A percentile compares a stretch with the other conserved stretches of the same genome.
These are phyloP conservation scores for Epichloe bromicola DNA, from an alignment of 2,329 filamentous ascomycete species.

Conservation along the genomic window DNA sequence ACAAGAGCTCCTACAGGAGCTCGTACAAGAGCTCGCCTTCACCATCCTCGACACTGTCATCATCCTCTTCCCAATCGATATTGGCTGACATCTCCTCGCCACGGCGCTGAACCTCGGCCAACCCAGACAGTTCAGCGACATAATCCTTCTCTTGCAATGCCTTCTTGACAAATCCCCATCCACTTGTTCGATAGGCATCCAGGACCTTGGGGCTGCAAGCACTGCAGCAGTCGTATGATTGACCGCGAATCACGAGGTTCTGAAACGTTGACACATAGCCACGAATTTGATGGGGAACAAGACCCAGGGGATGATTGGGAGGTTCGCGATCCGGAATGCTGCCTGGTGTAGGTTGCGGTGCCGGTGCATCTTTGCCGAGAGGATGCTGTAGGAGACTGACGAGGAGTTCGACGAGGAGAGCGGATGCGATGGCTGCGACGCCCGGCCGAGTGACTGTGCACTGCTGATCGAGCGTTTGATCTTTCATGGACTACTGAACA, in stretches of 20 bases:
- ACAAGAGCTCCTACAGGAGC: constrained; percentile 28
- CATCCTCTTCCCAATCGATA: constrained; percentile 50
- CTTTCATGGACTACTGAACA: constrained; percentile 67
- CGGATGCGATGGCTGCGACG: constrained; percentile 82
- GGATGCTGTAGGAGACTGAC: constrained; percentile 83
- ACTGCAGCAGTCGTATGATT: constrained; percentile 69
- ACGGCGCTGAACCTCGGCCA: constrained; percentile 55
- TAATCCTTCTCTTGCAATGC: constrained; percentile 66
- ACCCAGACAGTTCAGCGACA: constrained; percentile 61
- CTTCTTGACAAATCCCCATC: constrained; percentile 65
- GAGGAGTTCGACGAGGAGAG: constrained; percentile 78
- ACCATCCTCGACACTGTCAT: constrained; percentile 34
- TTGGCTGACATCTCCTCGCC: constrained; percentile 39
- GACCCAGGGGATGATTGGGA: constrained; percentile 46
- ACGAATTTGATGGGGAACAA: constrained; percentile 69
- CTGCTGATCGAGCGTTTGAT: constrained; percentile 92
- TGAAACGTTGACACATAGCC: constrained; percentile 64
- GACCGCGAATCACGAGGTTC: constrained; percentile 59
- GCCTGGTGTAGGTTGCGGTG: constrained; percentile 32
- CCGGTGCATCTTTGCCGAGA: constrained; percentile 46
- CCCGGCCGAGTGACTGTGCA: constrained; percentile 94
- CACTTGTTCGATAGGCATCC: constrained; percentile 50
- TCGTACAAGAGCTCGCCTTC: constrained; percentile 40
- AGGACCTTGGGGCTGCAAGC: constrained; percentile 64
- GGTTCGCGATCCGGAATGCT: constrained; percentile 40